Conservation (phyloP, 345 rosid genomes). For the Cochlearia excelsa region DNA sequence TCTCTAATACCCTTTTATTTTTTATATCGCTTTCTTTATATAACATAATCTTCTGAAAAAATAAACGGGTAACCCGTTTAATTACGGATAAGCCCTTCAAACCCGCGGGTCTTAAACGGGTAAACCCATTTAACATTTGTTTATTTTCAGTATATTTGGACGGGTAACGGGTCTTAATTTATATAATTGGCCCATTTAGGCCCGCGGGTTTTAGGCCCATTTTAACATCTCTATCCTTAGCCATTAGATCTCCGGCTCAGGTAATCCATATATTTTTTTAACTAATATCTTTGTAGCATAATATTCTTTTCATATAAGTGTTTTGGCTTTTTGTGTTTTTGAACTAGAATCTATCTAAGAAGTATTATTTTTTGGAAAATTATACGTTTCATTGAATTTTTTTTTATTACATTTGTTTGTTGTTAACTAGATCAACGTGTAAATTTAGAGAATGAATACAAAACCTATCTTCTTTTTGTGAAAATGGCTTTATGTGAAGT, state of each 20-base stretch:
- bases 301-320: not conserved
- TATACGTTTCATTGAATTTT: not conserved
- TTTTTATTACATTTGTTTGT: conserved; percentile 4
- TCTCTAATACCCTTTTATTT: too few relatives aligned
- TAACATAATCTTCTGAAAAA: too few relatives aligned
- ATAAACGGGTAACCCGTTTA: too few relatives aligned
- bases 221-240: too few relatives aligned
- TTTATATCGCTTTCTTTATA: too few relatives aligned
- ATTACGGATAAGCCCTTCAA: too few relatives aligned
- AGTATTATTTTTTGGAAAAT: not conserved
- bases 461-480: not conserved
- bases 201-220: too few relatives aligned
- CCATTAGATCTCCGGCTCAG: conserved; percentile 89
- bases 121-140: too few relatives aligned
- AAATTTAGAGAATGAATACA: not conserved
- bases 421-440: not conserved
- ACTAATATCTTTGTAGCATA: conserved; percentile 14
- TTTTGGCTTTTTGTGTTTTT: conserved; percentile 16
- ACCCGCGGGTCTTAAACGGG: too few relatives aligned
- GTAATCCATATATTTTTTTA: conserved; percentile 27
- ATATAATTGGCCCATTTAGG: too few relatives aligned
- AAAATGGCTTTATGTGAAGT: conserved; percentile 6
- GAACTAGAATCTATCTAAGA: conserved; percentile 6
- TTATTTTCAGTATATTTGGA: too few relatives aligned
- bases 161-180: too few relatives aligned